A percentile compares a stretch with the other conserved stretches of the same genome.
Evolutionary conservation across 805 yeast species (phyloP).

Genomic region (Vanderwaltozyma verrucispora): DNA sequence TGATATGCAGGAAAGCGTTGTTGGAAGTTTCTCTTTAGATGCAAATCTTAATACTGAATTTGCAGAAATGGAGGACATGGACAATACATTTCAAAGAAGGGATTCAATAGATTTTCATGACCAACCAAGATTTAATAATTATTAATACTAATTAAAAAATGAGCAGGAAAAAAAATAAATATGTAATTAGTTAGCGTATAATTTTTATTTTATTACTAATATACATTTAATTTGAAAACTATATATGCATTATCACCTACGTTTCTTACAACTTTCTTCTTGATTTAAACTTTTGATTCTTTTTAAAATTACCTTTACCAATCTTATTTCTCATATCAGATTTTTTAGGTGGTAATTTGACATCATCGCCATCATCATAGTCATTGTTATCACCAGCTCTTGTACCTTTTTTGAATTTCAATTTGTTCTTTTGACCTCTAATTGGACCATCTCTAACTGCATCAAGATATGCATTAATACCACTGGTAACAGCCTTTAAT

Average conservation of each 20-base stretch:
- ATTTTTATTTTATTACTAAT: background rate
- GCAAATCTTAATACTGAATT: constrained; percentile 15
- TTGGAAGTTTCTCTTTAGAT: constrained; percentile 5
- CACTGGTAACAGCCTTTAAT: constrained; percentile 37
- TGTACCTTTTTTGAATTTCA: constrained; percentile 69
- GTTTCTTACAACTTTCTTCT: constrained; percentile 16
- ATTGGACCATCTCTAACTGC: constrained; percentile 91
- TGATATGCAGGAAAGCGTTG: background rate
- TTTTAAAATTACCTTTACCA: constrained; percentile 16
- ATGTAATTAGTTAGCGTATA: no score
- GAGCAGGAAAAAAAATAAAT: no score
- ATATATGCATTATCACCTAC: background rate
- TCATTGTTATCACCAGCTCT: constrained; percentile 43
- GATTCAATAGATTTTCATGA: constrained; percentile 23
- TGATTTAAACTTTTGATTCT: constrained; percentile 24
- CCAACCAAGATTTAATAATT: constrained; percentile 1
- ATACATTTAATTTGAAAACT: background rate
- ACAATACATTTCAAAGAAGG: constrained; percentile 26
- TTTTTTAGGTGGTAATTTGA: constrained; percentile 26
- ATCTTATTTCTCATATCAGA: constrained; percentile 15
- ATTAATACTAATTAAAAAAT: no score
- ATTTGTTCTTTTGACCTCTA: constrained; percentile 84
- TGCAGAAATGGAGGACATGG: constrained; percentile 25
- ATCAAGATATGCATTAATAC: constrained; percentile 86
- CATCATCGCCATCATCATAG: constrained; percentile 45